Evolutionary conservation across 2,329 filamentous ascomycete genomes (phyloP).

Genomic region (Diaporthe amygdali): DNA sequence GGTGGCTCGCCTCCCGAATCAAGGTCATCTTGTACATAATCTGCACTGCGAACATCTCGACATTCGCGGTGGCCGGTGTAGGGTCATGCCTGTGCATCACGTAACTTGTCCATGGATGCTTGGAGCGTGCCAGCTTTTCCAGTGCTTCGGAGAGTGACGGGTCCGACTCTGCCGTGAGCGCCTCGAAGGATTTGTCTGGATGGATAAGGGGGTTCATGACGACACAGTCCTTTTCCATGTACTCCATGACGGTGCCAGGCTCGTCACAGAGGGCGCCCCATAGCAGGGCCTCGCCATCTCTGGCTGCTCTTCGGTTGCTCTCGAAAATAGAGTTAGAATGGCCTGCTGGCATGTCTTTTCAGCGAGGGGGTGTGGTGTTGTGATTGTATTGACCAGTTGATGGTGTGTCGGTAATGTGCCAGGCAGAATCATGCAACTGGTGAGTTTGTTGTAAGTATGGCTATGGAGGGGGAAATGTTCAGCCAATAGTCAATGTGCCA

Average conservation of each 20-base stretch:
- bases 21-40: slow-evolving; percentile 22
- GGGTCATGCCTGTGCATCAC: slow-evolving; percentile 18
- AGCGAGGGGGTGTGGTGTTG: neutral
- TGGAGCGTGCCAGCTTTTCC: slow-evolving; percentile 1
- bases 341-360: slow-evolving; percentile 22
- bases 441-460: neutral
- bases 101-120: slow-evolving; percentile 16
- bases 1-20: neutral
- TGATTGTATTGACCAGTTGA: neutral
- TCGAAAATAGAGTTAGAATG: slow-evolving; percentile 17
- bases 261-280: slow-evolving; percentile 18
- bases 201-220: slow-evolving; percentile 23
- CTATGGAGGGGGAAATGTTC: neutral
- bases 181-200: slow-evolving; percentile 10
- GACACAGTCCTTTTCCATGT: slow-evolving; percentile 19
- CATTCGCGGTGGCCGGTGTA: slow-evolving; percentile 9
- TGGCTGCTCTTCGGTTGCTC: slow-evolving; percentile 19
- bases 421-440: neutral
- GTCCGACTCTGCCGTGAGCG: slow-evolving; percentile 2
- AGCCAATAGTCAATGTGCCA: neutral
- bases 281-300: slow-evolving; percentile 12
- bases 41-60: slow-evolving; percentile 23
- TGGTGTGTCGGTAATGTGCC: neutral
- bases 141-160: slow-evolving; percentile 18
- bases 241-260: neutral